Evolutionary conservation across 2,329 filamentous ascomycete species (phyloP).

Genomic region (Aciculosporium take): DNA sequence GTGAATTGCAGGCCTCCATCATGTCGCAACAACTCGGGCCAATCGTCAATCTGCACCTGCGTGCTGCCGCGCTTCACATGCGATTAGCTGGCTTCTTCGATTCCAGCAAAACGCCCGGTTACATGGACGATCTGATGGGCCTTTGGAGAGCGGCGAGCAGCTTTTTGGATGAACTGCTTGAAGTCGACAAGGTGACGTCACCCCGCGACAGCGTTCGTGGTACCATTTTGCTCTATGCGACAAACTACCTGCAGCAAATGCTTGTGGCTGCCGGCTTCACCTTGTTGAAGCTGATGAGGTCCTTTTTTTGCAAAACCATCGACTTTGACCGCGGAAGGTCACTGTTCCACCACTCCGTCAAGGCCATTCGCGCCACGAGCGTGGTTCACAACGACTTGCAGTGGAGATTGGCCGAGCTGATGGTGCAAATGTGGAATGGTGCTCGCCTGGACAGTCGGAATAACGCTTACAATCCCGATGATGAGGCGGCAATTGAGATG

Average conservation of each 20-base stretch:
- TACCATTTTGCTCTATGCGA: constrained; percentile 49
- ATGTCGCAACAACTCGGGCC: constrained; percentile 43
- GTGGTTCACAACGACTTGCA: constrained; percentile 67
- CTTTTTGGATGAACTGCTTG: constrained; percentile 53
- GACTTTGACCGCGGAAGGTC: constrained; percentile 53
- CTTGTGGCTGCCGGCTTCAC: constrained; percentile 68
- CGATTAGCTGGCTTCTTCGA: constrained; percentile 72
- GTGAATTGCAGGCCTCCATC: constrained; percentile 47
- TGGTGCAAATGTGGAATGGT: constrained; percentile 76
- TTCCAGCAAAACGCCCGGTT: constrained; percentile 55
- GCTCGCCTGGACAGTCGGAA: constrained; percentile 37
- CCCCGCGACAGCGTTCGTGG: constrained; percentile 31
- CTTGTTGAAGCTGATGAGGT: constrained; percentile 63
- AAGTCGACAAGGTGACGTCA: constrained; percentile 34
- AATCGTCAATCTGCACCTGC: constrained; percentile 51
- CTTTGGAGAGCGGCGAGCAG: constrained; percentile 58
- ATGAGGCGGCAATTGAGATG: constrained; percentile 34
- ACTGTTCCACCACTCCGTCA: constrained; percentile 58
- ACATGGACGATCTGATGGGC: constrained; percentile 60
- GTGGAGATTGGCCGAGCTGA: constrained; percentile 67
- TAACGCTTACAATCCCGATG: constrained; percentile 33
- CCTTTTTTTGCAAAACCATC: constrained; percentile 59
- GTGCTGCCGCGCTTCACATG: constrained; percentile 60
- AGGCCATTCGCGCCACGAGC: constrained; percentile 56
- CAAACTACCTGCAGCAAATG: constrained; percentile 74